Evolutionary conservation across 306 rosid species (phyloP).

Genomic region (Arachis hypogaea): DNA sequence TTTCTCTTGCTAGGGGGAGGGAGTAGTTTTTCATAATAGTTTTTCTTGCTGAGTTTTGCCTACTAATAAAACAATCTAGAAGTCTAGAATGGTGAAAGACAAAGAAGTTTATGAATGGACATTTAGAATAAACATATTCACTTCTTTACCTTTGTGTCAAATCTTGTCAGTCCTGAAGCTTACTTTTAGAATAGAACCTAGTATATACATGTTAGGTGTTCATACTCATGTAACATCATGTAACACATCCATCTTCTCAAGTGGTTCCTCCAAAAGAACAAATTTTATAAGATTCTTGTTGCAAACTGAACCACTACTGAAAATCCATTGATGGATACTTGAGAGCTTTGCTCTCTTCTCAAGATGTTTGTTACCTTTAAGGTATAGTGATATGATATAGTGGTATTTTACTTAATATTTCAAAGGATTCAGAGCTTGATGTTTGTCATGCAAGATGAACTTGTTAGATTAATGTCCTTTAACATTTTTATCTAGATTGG

Average conservation of each 20-base stretch:
- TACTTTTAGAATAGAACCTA: background rate
- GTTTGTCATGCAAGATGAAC: conserved; percentile 17
- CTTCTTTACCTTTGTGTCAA: conserved; percentile 1
- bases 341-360: background rate
- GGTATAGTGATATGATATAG: background rate
- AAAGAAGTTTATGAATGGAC: background rate
- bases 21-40: background rate
- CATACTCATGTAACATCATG: background rate
- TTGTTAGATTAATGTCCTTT: conserved; percentile 15
- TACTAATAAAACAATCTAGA: background rate
- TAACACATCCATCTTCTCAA: background rate
- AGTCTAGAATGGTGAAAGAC: background rate
- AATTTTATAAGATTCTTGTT: conserved; percentile 19
- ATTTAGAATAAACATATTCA: background rate
- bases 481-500: conserved; percentile 23
- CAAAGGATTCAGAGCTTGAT: conserved; percentile 12
- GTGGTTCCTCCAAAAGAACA: conserved; percentile 2
- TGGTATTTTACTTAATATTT: conserved; percentile 22
- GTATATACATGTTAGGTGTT: background rate
- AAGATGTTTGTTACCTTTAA: background rate
- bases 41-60: conserved; percentile 5
- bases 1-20: too few relatives aligned
- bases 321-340: background rate
- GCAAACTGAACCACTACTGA: conserved; percentile 10
- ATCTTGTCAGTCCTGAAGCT: background rate